Conservation (phyloP, 208 protist genomes). For the Trichomonas tenax region DNA sequence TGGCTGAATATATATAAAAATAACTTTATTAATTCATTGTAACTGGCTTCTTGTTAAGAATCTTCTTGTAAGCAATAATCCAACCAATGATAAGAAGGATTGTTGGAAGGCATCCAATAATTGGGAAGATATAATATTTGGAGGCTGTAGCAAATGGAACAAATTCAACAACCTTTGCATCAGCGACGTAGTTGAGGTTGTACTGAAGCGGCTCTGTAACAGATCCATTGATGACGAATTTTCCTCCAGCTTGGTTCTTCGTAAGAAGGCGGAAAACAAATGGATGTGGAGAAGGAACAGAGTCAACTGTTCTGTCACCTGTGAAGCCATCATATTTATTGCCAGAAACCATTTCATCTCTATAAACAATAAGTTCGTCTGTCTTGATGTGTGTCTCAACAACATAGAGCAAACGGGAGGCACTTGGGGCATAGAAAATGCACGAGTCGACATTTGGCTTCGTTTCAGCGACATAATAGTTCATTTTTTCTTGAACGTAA, state of each 20-base stretch:
- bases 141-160: neutral
- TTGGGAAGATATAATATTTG: neutral
- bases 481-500: neutral
- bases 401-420: neutral
- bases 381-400: neutral
- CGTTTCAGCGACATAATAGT: neutral
- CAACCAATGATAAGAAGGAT: neutral
- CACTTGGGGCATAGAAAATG: neutral
- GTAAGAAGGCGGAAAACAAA: neutral
- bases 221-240: neutral
- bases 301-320: neutral
- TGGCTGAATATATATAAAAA: neutral
- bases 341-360: neutral
- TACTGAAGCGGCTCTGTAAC: neutral
- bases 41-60: neutral
- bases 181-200: neutral
- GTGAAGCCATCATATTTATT: neutral
- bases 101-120: neutral
- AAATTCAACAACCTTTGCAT: neutral
- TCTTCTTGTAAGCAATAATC: neutral
- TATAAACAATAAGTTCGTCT: neutral
- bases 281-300: neutral
- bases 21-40: neutral
- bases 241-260: neutral
- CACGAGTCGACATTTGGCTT: neutral